phyloP scores from a whole-genome alignment of 192 early-diverging fungal species.

The Backusella morwellensis region DNA sequence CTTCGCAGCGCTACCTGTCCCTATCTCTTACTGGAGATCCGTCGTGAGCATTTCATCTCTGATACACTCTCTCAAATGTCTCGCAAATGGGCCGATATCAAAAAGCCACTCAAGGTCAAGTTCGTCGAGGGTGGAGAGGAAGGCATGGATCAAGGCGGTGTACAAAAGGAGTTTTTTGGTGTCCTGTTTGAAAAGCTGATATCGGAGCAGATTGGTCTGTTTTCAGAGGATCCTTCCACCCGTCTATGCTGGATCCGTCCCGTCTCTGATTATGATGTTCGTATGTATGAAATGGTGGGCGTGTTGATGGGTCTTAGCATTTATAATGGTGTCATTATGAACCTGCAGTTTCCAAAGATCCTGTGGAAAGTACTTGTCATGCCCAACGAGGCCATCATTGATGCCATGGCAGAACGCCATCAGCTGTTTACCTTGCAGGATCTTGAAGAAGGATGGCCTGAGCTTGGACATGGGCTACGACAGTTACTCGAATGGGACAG shows the following conservation, averaged over 20 bases:
- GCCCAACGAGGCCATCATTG: constrained; percentile 3
- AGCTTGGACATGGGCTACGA: constrained; percentile 70
- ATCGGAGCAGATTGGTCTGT: constrained; percentile 74
- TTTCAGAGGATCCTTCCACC: constrained; percentile 59
- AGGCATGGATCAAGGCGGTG: constrained; percentile 94
- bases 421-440: constrained; percentile 16
- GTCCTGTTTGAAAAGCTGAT: constrained; percentile 72
- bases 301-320: constrained; percentile 89
- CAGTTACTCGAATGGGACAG: constrained; percentile 74
- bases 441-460: constrained; percentile 27
- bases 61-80: constrained; percentile 77
- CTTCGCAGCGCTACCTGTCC: constrained; percentile 66
- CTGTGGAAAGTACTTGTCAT: constrained; percentile 60
- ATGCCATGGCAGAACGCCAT: background rate
- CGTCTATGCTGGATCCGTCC: constrained; percentile 78
- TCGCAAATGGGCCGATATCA: constrained; percentile 60
- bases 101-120: constrained; percentile 80
- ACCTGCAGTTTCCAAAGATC: constrained; percentile 68
- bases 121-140: constrained; percentile 90
- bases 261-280: constrained; percentile 18
- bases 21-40: constrained; percentile 78
- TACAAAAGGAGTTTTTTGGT: constrained; percentile 95
- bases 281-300: constrained; percentile 81
- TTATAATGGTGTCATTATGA: constrained; percentile 82
- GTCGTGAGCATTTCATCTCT: constrained; percentile 64